Evolutionary conservation across 306 rosid species (phyloP), one percentile per base, ranked within the genome.

Genomic region (Psophocarpus tetragonolobus): DNA sequence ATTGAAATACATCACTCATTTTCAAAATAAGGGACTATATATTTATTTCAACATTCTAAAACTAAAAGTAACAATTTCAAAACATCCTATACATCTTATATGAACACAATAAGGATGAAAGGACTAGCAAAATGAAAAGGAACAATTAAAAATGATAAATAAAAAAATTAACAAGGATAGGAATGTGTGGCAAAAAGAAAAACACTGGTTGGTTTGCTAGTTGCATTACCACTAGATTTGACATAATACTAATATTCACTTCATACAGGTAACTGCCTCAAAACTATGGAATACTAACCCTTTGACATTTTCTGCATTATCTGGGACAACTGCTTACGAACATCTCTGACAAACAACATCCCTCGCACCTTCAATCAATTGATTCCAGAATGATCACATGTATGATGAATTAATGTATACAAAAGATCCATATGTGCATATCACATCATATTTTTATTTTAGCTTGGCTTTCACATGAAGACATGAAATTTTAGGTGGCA

Each of bases 301-400:
- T 87, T 92, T 1, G 96, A 86, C 65, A 91, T 81, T 79, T 95
- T 91, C 89, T 88, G 93, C 97, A 91, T 89, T 71, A 95, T 95
- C 60, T 92, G 97, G 68, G 90, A 80, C 67, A 95, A 84, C 72
- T 95, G 97, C 86, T 88, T 95, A 54, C 97, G 88, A 21, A 95
- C 96, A 76, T 92, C 94, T 91, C 81, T 89, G 80, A 91, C 97
- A 87, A 92, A 95, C 83, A 68, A 18, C 99, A 92, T 95, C 86
- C 99, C 96, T 50, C 99, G 89, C 67, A 92, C 96, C 99, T 95
- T 75, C 86, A 88, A 82, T 72, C 54, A 80, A 76, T 29, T 71
- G 64, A 80, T 75, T 81, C 70, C 66, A 68, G 39, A 68, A 58
- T 57, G 76, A 79, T 76, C 65, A 81, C 50, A 42, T 50, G 18